These are phyloP conservation scores for Fusarium drepaniforme DNA, from an alignment of 2,329 filamentous ascomycete species.

Conservation along the genomic window DNA sequence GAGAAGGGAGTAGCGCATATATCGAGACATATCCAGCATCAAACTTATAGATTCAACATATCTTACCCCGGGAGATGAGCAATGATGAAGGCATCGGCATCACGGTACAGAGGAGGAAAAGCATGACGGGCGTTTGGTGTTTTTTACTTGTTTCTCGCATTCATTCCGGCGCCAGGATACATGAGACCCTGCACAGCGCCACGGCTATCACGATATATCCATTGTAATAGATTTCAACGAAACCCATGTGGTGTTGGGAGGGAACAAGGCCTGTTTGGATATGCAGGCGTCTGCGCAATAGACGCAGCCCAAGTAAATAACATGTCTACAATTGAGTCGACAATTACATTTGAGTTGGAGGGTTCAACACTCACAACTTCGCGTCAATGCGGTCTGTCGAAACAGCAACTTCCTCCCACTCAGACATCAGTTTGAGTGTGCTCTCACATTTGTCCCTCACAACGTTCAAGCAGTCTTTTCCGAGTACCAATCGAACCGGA, in stretches of 20 bases:
- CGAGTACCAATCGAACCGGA: neutral
- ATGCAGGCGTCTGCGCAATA: constrained; percentile 22
- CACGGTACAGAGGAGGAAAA: constrained; percentile 35
- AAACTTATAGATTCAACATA: constrained; percentile 31
- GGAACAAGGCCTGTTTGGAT: constrained; percentile 30
- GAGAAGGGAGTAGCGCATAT: constrained; percentile 12
- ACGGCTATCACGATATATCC: constrained; percentile 35
- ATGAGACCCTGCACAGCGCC: constrained; percentile 18
- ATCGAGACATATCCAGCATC: constrained; percentile 29
- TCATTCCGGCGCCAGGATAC: constrained; percentile 35
- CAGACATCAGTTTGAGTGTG: constrained; percentile 58
- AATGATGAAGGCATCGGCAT: constrained; percentile 26
- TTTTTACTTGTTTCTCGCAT: constrained; percentile 38
- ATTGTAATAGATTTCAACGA: constrained; percentile 45
- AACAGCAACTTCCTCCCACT: constrained; percentile 56
- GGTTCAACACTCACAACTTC: constrained; percentile 1
- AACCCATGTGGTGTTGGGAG: constrained; percentile 30
- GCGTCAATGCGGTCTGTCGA: constrained; percentile 39
- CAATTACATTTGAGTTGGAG: neutral
- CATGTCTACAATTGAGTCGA: neutral
- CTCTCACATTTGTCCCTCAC: constrained; percentile 58
- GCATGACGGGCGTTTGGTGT: constrained; percentile 45
- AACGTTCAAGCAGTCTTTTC: neutral
- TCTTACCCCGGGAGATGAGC: constrained; percentile 20
- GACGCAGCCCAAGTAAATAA: constrained; percentile 22